A percentile compares a stretch with the other conserved stretches of the same genome.
phyloP scores from a whole-genome alignment of 768 basidiomycete species.

The Amanita rimosa region DNA sequence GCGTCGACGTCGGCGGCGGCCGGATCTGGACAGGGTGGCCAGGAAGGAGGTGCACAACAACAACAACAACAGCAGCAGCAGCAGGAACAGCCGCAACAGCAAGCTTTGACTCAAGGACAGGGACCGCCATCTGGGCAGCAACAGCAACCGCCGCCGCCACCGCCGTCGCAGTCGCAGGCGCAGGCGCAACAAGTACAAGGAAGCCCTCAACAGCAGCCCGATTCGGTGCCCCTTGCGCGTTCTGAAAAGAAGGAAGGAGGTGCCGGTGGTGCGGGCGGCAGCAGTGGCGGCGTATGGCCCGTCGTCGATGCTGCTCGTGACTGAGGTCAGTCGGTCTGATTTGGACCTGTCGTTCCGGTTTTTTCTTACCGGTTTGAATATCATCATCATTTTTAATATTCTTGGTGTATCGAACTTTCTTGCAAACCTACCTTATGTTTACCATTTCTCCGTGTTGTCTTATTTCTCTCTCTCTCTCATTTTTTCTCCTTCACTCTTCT shows the following conservation, averaged over 20 bases:
- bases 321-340: constrained; percentile 5
- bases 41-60: constrained; percentile 9
- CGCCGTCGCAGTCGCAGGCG: neutral
- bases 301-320: constrained; percentile 18
- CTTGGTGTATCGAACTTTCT: neutral
- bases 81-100: constrained; percentile 2
- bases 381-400: no score
- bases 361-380: neutral
- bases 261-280: constrained; percentile 14
- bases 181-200: neutral
- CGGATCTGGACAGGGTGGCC: constrained; percentile 3
- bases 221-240: constrained; percentile 6
- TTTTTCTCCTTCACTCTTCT: neutral
- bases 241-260: constrained; percentile 3
- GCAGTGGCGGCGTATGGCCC: constrained; percentile 20
- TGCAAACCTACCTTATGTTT: neutral
- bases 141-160: neutral
- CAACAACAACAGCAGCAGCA: constrained; percentile 10
- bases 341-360: no score
- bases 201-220: constrained; percentile 1
- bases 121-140: neutral
- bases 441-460: neutral
- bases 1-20: constrained; percentile 10
- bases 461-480: neutral
- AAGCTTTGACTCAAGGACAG: constrained; percentile 1